A percentile compares a stretch with the other conserved stretches of the same genome.
phyloP scores from a whole-genome alignment of 2,329 filamentous ascomycete species.

The Scytalidium lignicola region DNA sequence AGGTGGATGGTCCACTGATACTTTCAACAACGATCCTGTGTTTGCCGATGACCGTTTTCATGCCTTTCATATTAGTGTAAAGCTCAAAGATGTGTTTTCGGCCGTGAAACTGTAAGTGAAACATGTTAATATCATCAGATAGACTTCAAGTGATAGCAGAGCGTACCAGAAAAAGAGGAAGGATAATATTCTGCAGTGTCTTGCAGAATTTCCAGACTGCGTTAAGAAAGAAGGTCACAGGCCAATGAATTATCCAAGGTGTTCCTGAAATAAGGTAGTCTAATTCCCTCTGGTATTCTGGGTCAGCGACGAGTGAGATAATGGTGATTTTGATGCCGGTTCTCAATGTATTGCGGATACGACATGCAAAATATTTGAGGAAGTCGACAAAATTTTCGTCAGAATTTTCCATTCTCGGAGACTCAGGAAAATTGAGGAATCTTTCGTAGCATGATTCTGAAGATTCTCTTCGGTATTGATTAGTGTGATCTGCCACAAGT shows the following conservation, averaged over 20 bases:
- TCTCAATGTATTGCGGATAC: too few relatives aligned
- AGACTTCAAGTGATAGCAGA: too few relatives aligned
- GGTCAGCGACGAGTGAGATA: not conserved
- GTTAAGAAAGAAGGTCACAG: slow-evolving; percentile 33
- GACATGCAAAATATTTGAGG: too few relatives aligned
- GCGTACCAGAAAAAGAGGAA: slow-evolving; percentile 9
- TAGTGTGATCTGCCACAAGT: too few relatives aligned
- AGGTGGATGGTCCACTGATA: slow-evolving; percentile 1
- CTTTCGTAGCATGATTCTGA: too few relatives aligned
- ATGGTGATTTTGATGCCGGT: not conserved
- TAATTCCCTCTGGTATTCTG: not conserved
- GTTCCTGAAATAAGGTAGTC: not conserved
- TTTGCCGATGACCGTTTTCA: not conserved
- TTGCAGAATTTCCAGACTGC: slow-evolving; percentile 9
- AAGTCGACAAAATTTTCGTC: too few relatives aligned
- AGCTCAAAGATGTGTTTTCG: slow-evolving; percentile 35
- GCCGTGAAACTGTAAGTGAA: too few relatives aligned
- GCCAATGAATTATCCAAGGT: not conserved
- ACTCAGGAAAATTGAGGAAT: too few relatives aligned
- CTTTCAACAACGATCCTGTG: not conserved
- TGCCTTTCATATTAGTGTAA: slow-evolving; percentile 22
- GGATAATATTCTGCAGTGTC: slow-evolving; percentile 7
- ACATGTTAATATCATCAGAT: too few relatives aligned
- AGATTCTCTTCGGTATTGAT: too few relatives aligned
- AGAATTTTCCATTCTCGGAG: too few relatives aligned